Conservation (phyloP, 2,329 filamentous ascomycete genomes). For the Aureobasidium sp. region DNA sequence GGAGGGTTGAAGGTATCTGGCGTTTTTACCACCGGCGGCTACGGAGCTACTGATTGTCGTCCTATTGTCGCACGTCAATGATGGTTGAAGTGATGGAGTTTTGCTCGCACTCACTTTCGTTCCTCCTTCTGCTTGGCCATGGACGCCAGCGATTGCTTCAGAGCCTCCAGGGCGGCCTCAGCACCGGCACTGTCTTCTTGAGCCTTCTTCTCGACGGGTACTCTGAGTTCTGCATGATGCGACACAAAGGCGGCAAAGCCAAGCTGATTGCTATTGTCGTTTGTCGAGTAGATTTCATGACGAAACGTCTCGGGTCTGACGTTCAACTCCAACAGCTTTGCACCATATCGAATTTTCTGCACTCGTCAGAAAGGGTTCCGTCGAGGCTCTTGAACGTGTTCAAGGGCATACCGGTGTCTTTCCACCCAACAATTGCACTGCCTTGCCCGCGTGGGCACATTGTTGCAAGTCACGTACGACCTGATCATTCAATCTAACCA, state of each 20-base stretch:
- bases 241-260: slow-evolving; percentile 52
- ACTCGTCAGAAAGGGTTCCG: slow-evolving; percentile 10
- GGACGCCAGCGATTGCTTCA: slow-evolving; percentile 54
- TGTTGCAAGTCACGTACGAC: slow-evolving; percentile 29
- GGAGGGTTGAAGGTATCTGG: slow-evolving; percentile 16
- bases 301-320: slow-evolving; percentile 47
- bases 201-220: slow-evolving; percentile 44
- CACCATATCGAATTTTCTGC: slow-evolving; percentile 51
- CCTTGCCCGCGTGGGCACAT: slow-evolving; percentile 24
- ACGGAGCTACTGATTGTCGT: slow-evolving; percentile 30
- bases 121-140: slow-evolving; percentile 55
- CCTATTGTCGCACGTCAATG: slow-evolving; percentile 27
- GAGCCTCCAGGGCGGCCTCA: slow-evolving; percentile 52
- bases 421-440: slow-evolving; percentile 29
- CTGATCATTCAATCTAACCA: slow-evolving; percentile 26
- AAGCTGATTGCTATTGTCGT: slow-evolving; percentile 38
- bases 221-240: slow-evolving; percentile 41
- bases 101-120: slow-evolving; percentile 41
- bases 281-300: slow-evolving; percentile 51
- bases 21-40: slow-evolving; percentile 29
- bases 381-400: slow-evolving; percentile 4
- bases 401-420: slow-evolving; percentile 27
- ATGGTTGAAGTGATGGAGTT: slow-evolving; percentile 23
- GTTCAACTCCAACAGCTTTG: slow-evolving; percentile 49
- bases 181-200: slow-evolving; percentile 49